Evolutionary conservation across 306 rosid species (phyloP).

Genomic region (Mimosa pudica): DNA sequence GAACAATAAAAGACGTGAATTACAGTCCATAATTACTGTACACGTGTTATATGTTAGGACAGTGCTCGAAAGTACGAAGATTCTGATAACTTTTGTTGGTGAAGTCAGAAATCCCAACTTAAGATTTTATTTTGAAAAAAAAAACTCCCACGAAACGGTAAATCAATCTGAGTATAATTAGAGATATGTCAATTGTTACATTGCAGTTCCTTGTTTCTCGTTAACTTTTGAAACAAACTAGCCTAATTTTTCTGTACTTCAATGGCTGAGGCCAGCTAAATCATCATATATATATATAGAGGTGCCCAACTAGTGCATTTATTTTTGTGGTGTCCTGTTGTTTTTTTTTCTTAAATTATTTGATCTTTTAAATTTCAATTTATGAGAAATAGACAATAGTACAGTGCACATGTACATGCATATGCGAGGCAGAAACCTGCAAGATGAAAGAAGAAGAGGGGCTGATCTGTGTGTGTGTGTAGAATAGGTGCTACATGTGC

Average conservation of each 20-base stretch:
- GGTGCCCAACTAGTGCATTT: not conserved
- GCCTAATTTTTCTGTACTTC: not conserved
- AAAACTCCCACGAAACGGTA: not conserved
- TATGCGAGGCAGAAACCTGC: not conserved
- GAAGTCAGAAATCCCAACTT: not conserved
- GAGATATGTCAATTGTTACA: not conserved
- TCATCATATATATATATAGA: not conserved
- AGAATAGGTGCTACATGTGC: slow-evolving; percentile 42
- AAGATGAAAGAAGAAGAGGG: slow-evolving; percentile 2
- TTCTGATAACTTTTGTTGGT: not conserved
- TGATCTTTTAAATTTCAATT: no score
- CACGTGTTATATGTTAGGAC: not conserved
- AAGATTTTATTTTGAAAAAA: no score
- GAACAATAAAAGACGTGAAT: not conserved
- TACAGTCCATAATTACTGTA: not conserved
- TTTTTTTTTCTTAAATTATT: not conserved
- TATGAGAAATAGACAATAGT: slow-evolving; percentile 11
- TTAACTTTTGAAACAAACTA: not conserved
- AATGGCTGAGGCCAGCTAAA: not conserved
- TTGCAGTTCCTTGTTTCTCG: not conserved
- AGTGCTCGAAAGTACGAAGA: not conserved
- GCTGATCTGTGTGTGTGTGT: not conserved
- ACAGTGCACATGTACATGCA: slow-evolving; percentile 46
- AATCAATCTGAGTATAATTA: not conserved
- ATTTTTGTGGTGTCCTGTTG: not conserved